phyloP scores from a whole-genome alignment of 2,329 filamentous ascomycete species.

The Colletotrichum noveboracense region DNA sequence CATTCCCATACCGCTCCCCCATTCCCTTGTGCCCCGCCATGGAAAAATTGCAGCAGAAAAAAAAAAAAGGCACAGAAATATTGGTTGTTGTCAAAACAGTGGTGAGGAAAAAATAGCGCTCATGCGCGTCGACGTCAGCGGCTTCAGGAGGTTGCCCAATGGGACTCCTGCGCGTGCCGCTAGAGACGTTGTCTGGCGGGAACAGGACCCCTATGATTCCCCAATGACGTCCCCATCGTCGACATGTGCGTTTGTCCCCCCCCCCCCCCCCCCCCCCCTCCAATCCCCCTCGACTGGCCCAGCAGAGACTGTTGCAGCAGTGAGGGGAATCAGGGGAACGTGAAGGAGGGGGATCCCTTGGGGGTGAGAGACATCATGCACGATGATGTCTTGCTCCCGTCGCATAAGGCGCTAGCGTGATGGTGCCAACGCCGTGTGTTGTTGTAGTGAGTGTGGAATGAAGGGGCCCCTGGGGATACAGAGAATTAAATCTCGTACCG shows the following conservation, averaged over 20 bases:
- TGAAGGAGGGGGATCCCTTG: neutral
- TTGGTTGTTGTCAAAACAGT: neutral
- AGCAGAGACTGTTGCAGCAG: neutral
- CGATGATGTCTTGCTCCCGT: conserved; percentile 1
- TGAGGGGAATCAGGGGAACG: neutral
- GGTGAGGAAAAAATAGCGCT: neutral
- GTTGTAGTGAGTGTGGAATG: neutral
- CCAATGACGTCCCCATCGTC: conserved; percentile 9
- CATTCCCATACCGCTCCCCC: neutral
- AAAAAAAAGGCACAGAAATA: neutral
- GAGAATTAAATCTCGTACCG: neutral
- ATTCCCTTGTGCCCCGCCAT: neutral
- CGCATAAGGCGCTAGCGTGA: neutral
- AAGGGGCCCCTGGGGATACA: neutral
- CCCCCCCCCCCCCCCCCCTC: no score
- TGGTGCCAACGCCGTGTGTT: neutral
- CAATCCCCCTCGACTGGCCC: neutral
- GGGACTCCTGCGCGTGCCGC: neutral
- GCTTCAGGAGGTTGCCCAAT: neutral
- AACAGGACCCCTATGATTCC: conserved; percentile 15
- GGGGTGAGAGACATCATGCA: neutral
- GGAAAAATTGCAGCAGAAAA: neutral
- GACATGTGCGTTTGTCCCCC: neutral
- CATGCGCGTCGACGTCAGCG: conserved; percentile 18
- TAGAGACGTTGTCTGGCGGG: neutral